These are phyloP conservation scores for Poa pratensis DNA, from an alignment of 176 grass and related monocot species.

Conservation along the genomic window DNA sequence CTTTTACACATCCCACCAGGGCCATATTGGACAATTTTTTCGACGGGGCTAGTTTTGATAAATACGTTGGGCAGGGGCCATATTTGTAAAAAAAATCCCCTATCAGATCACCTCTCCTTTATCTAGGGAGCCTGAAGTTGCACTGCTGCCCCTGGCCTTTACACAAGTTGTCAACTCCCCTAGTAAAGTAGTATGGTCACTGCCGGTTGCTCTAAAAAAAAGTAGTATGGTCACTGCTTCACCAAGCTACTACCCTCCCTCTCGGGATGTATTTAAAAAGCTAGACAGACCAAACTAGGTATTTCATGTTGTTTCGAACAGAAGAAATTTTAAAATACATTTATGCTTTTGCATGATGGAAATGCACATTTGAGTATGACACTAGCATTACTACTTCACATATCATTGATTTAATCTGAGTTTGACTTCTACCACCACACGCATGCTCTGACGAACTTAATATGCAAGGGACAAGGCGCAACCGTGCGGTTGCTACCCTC, in stretches of 20 bases:
- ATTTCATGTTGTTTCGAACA: neutral
- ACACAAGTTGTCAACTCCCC: conserved; percentile 11
- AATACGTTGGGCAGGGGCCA: no score
- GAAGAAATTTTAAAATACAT: no score
- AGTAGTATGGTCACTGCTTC: neutral
- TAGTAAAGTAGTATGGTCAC: no score
- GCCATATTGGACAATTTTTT: no score
- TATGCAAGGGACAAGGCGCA: conserved; percentile 1
- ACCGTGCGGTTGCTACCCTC: conserved; percentile 37
- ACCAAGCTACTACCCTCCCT: neutral
- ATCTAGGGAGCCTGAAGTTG: neutral
- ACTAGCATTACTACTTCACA: neutral
- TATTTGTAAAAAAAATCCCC: no score
- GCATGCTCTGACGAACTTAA: neutral
- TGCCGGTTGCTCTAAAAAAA: no score
- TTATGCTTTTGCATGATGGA: neutral
- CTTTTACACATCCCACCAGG: no score
- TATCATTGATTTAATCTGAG: neutral
- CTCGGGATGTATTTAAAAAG: no score
- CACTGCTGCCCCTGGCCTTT: neutral
- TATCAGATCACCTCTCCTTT: conserved; percentile 14
- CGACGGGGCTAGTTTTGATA: no score
- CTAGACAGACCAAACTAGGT: neutral
- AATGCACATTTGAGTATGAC: neutral
- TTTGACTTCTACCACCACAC: conserved; percentile 11